These are phyloP conservation scores for Curvularia eragrostidis DNA, from an alignment of 2,329 filamentous ascomycete species.

Conservation along the genomic window DNA sequence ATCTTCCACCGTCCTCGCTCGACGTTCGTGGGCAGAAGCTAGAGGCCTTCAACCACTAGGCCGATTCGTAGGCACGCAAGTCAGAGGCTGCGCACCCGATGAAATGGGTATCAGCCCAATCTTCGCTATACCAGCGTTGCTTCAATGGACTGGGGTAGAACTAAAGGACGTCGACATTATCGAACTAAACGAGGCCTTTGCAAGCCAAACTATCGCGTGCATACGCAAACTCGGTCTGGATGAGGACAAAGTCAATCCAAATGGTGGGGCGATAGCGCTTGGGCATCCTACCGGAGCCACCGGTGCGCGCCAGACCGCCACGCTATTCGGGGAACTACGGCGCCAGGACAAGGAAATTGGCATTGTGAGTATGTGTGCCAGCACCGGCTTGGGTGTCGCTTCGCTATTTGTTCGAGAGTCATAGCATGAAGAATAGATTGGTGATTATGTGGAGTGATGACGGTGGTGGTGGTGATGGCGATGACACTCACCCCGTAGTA, in stretches of 20 bases:
- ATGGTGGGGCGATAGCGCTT: conserved; percentile 81
- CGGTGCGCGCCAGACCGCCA: conserved; percentile 81
- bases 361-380: conserved; percentile 83
- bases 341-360: conserved; percentile 76
- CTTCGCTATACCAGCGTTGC: conserved; percentile 76
- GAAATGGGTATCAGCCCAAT: conserved; percentile 95
- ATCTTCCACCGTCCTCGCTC: conserved; percentile 88
- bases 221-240: conserved; percentile 69
- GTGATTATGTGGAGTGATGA: neutral
- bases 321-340: conserved; percentile 72
- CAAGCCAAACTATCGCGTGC: conserved; percentile 95
- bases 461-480: neutral
- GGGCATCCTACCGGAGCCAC: conserved; percentile 81
- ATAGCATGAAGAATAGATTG: neutral
- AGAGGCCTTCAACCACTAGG: conserved; percentile 87
- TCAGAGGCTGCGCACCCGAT: conserved; percentile 85
- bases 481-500: neutral
- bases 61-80: conserved; percentile 93
- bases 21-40: conserved; percentile 84
- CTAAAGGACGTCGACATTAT: conserved; percentile 85
- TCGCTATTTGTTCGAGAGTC: conserved; percentile 43
- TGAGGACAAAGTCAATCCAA: conserved; percentile 77
- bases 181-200: conserved; percentile 97
- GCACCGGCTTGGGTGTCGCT: conserved; percentile 42
- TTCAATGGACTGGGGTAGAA: conserved; percentile 75